Conservation (phyloP, 352 stramenopile genomes). For the Blastocystis sp. region DNA sequence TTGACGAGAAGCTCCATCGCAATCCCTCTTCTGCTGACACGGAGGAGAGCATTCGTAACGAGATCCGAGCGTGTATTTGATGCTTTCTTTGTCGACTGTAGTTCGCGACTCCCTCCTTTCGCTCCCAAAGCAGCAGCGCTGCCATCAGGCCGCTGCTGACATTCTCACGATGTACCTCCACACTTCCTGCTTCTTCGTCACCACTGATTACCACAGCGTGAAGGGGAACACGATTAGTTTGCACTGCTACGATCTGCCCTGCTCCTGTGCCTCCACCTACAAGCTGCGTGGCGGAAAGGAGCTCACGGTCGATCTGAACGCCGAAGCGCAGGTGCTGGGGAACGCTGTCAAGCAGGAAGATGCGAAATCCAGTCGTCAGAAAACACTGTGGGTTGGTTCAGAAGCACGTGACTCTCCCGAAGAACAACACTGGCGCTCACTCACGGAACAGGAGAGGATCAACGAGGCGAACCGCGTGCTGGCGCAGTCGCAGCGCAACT, state of each 20-base stretch:
- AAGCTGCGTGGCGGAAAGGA: not conserved
- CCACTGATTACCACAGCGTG: conserved; percentile 43
- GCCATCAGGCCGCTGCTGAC: conserved; percentile 69
- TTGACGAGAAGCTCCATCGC: not conserved
- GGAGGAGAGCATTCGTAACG: not conserved
- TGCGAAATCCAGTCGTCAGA: not conserved
- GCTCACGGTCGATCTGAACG: not conserved
- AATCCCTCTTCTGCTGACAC: not conserved
- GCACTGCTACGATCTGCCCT: conserved; percentile 62
- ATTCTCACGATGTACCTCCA: conserved; percentile 73
- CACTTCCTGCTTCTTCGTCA: conserved; percentile 72
- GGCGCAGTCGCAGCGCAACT: conserved; percentile 61
- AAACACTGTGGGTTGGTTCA: not conserved
- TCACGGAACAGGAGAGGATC: not conserved
- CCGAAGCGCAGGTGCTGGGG: not conserved
- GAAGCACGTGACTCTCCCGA: not conserved
- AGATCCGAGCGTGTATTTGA: not conserved
- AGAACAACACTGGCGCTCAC: not conserved
- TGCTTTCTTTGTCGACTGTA: not conserved
- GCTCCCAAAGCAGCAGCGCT: not conserved
- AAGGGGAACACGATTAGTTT: not conserved
- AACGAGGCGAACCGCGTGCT: conserved; percentile 10
- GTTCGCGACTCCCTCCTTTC: not conserved
- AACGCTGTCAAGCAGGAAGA: not conserved
- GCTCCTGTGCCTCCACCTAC: conserved; percentile 14